phyloP scores from a whole-genome alignment of 352 stramenopile species.

The Globisporangium echinulatum region DNA sequence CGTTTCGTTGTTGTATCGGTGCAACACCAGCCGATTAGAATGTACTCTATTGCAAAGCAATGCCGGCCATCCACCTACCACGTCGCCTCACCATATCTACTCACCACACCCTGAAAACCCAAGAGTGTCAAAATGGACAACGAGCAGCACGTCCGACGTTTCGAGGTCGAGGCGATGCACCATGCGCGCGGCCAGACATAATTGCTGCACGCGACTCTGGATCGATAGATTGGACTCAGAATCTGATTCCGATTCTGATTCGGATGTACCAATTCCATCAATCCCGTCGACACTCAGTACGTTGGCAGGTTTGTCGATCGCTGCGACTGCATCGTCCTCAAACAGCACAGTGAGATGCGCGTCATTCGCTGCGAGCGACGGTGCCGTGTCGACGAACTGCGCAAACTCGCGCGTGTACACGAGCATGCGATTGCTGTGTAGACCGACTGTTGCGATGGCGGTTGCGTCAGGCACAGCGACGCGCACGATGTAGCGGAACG shows the following conservation, averaged over 20 bases:
- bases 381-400: too few species aligned
- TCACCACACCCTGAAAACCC: too few species aligned
- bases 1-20: too few species aligned
- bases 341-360: too few species aligned
- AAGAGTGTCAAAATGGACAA: conserved; percentile 17
- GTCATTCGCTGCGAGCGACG: too few species aligned
- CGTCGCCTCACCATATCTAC: too few species aligned
- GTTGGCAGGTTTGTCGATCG: conserved; percentile 46
- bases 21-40: too few species aligned
- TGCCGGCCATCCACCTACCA: too few species aligned
- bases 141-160: conserved; percentile 63
- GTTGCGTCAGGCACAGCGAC: background rate
- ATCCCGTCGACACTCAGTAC: conserved; percentile 56
- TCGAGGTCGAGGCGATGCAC: conserved; percentile 77
- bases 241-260: too few species aligned
- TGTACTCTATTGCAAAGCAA: too few species aligned
- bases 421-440: background rate
- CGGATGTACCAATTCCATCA: background rate
- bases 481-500: background rate
- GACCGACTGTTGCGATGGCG: background rate
- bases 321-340: too few species aligned
- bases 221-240: conserved; percentile 27
- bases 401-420: background rate
- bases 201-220: conserved; percentile 29
- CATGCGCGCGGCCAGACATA: conserved; percentile 53